Percentiles rank a stretch among this genome's conserved stretches.
These are phyloP conservation scores for Corallochytrium limacisporum DNA, from an alignment of 78 protist genomes.

Conservation along the genomic window DNA sequence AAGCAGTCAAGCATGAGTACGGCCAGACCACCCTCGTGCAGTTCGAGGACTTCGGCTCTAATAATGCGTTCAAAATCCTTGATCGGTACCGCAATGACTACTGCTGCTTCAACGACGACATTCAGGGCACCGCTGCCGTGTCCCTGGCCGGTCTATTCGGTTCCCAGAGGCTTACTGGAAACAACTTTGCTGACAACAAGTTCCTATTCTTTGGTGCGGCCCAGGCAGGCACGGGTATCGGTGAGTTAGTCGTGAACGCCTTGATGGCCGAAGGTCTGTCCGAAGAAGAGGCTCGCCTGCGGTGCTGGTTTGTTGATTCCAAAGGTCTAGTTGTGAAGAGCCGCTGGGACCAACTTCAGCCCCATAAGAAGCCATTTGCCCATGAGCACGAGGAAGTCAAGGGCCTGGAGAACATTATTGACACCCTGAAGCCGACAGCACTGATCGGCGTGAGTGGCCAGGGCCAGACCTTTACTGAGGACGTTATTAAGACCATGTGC, in stretches of 20 bases:
- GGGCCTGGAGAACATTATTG: background rate
- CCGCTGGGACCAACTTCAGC: background rate
- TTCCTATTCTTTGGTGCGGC: constrained; percentile 16
- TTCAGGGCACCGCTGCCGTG: constrained; percentile 72
- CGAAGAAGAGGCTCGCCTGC: constrained; percentile 47
- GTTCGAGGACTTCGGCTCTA: constrained; percentile 85
- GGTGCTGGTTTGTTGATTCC: constrained; percentile 66
- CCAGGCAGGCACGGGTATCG: constrained; percentile 65
- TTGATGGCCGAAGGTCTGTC: constrained; percentile 15
- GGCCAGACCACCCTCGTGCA: constrained; percentile 62
- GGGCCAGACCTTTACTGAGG: constrained; percentile 12
- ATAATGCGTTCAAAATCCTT: constrained; percentile 61
- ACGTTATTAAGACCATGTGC: background rate
- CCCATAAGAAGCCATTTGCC: background rate
- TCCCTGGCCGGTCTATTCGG: constrained; percentile 58
- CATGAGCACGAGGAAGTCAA: background rate
- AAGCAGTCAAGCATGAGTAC: constrained; percentile 48
- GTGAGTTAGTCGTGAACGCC: constrained; percentile 17
- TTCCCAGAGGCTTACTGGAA: constrained; percentile 52
- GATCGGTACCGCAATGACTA: constrained; percentile 42
- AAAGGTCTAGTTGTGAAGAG: constrained; percentile 1
- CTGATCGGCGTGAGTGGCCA: constrained; percentile 76
- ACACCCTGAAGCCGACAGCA: constrained; percentile 50
- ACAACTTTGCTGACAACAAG: background rate
- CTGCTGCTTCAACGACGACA: constrained; percentile 93